Evolutionary conservation across 176 grass and related monocot species (phyloP).

Genomic region (bread wheat (Triticum aestivum)): DNA sequence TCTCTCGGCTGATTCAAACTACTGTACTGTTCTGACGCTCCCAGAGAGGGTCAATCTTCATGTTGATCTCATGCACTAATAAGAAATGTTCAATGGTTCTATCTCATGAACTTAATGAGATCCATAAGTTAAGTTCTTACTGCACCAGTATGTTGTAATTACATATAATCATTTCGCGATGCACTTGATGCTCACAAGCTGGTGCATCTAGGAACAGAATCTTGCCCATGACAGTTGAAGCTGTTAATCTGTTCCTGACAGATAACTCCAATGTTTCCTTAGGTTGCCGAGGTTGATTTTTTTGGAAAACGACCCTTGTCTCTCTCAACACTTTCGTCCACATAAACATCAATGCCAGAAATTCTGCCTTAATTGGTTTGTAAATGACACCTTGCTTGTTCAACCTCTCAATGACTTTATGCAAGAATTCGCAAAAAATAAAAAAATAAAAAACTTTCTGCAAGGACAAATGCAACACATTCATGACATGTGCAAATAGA

Average conservation of each 20-base stretch:
- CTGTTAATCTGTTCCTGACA: background rate
- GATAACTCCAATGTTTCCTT: background rate
- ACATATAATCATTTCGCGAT: background rate
- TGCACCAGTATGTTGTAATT: background rate
- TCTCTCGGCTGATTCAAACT: background rate
- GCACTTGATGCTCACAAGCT: background rate
- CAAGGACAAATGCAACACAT: too few relatives aligned
- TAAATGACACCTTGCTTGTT: too few relatives aligned
- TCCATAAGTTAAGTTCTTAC: background rate
- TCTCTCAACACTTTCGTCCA: too few relatives aligned
- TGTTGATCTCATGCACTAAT: background rate
- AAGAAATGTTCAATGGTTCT: background rate
- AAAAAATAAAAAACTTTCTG: too few relatives aligned
- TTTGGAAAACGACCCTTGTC: too few relatives aligned
- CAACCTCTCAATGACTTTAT: too few relatives aligned
- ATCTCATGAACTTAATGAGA: background rate
- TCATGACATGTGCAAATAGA: too few relatives aligned
- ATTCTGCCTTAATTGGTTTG: too few relatives aligned
- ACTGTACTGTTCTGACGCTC: background rate
- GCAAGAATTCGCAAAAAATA: too few relatives aligned
- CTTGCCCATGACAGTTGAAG: background rate
- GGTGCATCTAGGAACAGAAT: background rate
- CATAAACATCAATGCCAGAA: too few relatives aligned
- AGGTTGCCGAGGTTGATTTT: too few relatives aligned
- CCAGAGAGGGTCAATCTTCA: background rate